Evolutionary conservation across 208 protist species (phyloP).

Genomic region (Crithidia sp.): DNA sequence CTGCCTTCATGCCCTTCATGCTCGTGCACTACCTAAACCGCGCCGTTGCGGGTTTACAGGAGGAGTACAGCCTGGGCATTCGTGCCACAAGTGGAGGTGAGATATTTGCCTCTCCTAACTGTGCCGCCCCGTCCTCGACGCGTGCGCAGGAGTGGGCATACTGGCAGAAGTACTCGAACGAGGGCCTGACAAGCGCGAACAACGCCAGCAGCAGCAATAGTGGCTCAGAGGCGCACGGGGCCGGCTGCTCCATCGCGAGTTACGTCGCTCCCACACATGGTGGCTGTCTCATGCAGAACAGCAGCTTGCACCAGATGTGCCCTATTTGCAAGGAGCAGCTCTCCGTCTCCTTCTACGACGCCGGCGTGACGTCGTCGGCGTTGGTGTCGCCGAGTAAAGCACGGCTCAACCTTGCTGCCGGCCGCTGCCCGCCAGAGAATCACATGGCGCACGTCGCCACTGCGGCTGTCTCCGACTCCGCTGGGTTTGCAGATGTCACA

Average conservation of each 20-base stretch:
- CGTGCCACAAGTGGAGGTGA: constrained; percentile 5
- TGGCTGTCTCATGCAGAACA: constrained; percentile 64
- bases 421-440: constrained; percentile 42
- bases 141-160: constrained; percentile 40
- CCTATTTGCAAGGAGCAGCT: constrained; percentile 63
- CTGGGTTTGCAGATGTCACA: background rate
- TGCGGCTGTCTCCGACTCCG: background rate
- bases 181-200: background rate
- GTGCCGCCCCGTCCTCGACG: constrained; percentile 21
- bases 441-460: constrained; percentile 35
- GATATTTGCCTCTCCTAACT: constrained; percentile 45
- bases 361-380: constrained; percentile 12
- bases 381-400: background rate
- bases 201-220: background rate
- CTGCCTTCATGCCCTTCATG: constrained; percentile 58
- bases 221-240: background rate
- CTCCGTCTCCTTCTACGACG: constrained; percentile 40
- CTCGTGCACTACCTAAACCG: constrained; percentile 70
- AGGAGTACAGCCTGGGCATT: constrained; percentile 69
- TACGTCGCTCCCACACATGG: constrained; percentile 46
- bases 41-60: constrained; percentile 48
- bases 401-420: constrained; percentile 30
- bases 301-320: constrained; percentile 53
- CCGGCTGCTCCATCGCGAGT: constrained; percentile 63
- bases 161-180: constrained; percentile 31